Conservation (phyloP, 352 stramenopile species). For the Phytophthora sojae region DNA sequence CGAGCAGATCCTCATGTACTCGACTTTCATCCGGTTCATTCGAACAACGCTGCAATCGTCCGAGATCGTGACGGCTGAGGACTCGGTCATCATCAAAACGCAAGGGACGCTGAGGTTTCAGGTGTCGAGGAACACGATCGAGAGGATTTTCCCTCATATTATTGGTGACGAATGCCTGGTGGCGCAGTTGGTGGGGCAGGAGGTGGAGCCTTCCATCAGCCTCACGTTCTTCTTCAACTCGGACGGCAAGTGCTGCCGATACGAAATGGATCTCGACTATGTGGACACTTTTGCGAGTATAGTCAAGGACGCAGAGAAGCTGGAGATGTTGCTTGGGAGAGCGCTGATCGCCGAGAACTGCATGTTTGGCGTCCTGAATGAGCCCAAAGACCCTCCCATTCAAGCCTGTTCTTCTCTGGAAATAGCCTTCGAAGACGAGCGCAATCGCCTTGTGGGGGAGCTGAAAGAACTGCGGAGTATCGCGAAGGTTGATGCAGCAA, state of each 20-base stretch:
- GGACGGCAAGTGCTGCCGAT: slow-evolving; percentile 30
- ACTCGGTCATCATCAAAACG: slow-evolving; percentile 45
- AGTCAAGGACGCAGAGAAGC: slow-evolving; percentile 36
- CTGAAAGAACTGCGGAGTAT: neutral
- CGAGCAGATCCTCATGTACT: slow-evolving; percentile 54
- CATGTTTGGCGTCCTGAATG: slow-evolving; percentile 21
- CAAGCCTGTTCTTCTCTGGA: neutral
- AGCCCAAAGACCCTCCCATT: neutral
- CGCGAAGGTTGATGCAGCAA: neutral
- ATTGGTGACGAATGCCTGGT: slow-evolving; percentile 46
- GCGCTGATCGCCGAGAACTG: slow-evolving; percentile 44
- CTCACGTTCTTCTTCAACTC: slow-evolving; percentile 51
- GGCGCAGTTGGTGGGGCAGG: slow-evolving; percentile 45
- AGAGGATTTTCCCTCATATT: slow-evolving; percentile 52
- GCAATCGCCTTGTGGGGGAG: slow-evolving; percentile 2
- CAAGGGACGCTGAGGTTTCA: slow-evolving; percentile 43
- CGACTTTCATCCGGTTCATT: slow-evolving; percentile 48
- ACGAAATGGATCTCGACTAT: slow-evolving; percentile 46
- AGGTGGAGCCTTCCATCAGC: slow-evolving; percentile 29
- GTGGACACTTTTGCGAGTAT: slow-evolving; percentile 40
- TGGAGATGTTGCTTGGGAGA: slow-evolving; percentile 38
- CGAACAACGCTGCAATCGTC: slow-evolving; percentile 36
- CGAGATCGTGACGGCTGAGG: slow-evolving; percentile 41
- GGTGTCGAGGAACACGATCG: slow-evolving; percentile 55
- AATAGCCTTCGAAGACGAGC: slow-evolving; percentile 8